These are phyloP conservation scores for Retiboletus flavoniger DNA, from an alignment of 1,284 basidiomycete species.

Conservation along the genomic window DNA sequence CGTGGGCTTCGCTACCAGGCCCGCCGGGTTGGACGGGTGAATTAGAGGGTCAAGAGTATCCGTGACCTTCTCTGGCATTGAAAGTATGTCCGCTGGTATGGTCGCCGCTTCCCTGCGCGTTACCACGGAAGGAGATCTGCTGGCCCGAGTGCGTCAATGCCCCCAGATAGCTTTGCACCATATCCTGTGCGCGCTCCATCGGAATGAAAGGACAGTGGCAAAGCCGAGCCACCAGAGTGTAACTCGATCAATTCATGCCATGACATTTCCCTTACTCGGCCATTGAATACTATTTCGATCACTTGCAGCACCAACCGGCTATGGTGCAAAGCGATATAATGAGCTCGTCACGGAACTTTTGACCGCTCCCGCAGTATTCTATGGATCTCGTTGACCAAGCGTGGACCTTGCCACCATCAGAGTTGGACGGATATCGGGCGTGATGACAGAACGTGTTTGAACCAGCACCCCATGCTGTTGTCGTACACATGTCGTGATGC, in stretches of 20 bases:
- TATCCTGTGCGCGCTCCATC: background rate
- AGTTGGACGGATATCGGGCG: background rate
- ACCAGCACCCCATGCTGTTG: conserved; percentile 3
- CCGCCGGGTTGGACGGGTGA: conserved; percentile 7
- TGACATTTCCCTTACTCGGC: conserved; percentile 3
- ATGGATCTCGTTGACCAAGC: background rate
- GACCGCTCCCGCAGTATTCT: background rate
- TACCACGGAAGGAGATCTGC: conserved; percentile 10
- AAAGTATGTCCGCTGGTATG: background rate
- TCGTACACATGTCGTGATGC: conserved; percentile 8
- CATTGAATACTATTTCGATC: conserved; percentile 1
- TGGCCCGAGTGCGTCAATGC: background rate
- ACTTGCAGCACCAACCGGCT: background rate
- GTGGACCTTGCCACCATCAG: background rate
- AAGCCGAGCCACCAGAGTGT: background rate
- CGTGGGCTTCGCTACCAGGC: conserved; percentile 2
- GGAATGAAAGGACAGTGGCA: background rate
- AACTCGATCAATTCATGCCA: background rate
- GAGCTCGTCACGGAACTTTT: background rate
- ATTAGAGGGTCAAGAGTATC: conserved; percentile 1
- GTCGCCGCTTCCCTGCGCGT: conserved; percentile 1
- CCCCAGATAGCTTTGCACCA: conserved; percentile 1
- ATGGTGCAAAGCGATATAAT: background rate
- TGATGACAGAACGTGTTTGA: background rate
- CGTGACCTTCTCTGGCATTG: conserved; percentile 8